phyloP scores from a whole-genome alignment of 192 early-diverging fungal species.

The Diversispora eburnea region DNA sequence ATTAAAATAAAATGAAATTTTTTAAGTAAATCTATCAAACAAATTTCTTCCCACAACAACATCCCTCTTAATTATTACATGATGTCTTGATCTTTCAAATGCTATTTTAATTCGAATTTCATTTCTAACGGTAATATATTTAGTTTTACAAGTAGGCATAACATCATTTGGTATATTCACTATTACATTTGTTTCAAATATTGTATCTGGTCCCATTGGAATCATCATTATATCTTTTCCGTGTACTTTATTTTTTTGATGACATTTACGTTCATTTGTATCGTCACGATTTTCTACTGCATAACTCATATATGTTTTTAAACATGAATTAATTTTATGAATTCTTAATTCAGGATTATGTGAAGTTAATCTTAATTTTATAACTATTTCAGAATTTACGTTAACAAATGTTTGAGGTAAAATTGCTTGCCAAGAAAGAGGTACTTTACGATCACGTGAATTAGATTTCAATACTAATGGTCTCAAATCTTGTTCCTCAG shows the following conservation, averaged over 20 bases:
- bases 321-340: conserved; percentile 1
- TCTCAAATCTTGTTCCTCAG: conserved; percentile 6
- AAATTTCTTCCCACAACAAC: conserved; percentile 17
- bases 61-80: conserved; percentile 15
- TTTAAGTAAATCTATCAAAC: no score
- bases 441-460: conserved; percentile 2
- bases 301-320: conserved; percentile 10
- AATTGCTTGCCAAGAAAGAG: conserved; percentile 18
- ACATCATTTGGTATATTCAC: background rate
- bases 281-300: background rate
- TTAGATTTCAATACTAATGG: conserved; percentile 14
- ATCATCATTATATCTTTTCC: conserved; percentile 7
- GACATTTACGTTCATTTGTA: background rate
- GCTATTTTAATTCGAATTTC: conserved; percentile 20
- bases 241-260: conserved; percentile 1
- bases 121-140: conserved; percentile 22
- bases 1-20: no score
- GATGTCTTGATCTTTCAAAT: conserved; percentile 19
- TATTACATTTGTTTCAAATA: conserved; percentile 6
- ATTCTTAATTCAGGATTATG: conserved; percentile 14
- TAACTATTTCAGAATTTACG: background rate
- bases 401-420: conserved; percentile 26
- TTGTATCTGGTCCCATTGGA: conserved; percentile 7
- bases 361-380: background rate
- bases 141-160: conserved; percentile 17